Conservation (phyloP, 2,329 filamentous ascomycete species). For the Trichoderma arundinaceum region DNA sequence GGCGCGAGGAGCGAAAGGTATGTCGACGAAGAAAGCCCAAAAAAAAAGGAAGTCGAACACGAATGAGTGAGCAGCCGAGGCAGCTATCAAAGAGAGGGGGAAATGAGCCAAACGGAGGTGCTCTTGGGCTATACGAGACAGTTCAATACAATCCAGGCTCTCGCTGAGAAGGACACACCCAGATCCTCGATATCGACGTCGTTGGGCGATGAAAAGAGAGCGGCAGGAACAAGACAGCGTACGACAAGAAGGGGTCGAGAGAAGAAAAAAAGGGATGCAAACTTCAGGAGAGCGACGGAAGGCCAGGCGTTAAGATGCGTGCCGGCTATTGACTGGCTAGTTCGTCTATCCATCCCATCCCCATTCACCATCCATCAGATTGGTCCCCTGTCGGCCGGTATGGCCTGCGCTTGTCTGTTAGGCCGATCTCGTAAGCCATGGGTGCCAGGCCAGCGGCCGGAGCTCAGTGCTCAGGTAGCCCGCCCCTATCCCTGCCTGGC, state of each 20-base stretch:
- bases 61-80: constrained; percentile 30
- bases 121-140: constrained; percentile 23
- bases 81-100: constrained; percentile 26
- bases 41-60: constrained; percentile 16
- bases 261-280: constrained; percentile 29
- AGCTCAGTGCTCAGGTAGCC: constrained; percentile 31
- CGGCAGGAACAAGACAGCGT: constrained; percentile 31
- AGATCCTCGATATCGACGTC: constrained; percentile 19
- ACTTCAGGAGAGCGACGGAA: constrained; percentile 31
- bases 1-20: constrained; percentile 25
- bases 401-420: constrained; percentile 29
- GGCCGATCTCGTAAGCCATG: constrained; percentile 34
- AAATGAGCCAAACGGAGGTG: constrained; percentile 26
- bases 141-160: constrained; percentile 13
- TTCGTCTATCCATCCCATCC: constrained; percentile 31
- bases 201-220: constrained; percentile 29
- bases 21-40: constrained; percentile 11
- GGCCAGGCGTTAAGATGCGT: constrained; percentile 32
- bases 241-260: constrained; percentile 32
- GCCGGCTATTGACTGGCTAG: constrained; percentile 29
- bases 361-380: constrained; percentile 25
- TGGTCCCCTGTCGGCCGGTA: constrained; percentile 29
- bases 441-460: constrained; percentile 29
- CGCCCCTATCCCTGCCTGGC: constrained; percentile 29
- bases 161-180: constrained; percentile 23